Base-by-base conservation (phyloP, 2,329 filamentous ascomycete genomes). In the Pseudogymnoascus sp. region DNA sequence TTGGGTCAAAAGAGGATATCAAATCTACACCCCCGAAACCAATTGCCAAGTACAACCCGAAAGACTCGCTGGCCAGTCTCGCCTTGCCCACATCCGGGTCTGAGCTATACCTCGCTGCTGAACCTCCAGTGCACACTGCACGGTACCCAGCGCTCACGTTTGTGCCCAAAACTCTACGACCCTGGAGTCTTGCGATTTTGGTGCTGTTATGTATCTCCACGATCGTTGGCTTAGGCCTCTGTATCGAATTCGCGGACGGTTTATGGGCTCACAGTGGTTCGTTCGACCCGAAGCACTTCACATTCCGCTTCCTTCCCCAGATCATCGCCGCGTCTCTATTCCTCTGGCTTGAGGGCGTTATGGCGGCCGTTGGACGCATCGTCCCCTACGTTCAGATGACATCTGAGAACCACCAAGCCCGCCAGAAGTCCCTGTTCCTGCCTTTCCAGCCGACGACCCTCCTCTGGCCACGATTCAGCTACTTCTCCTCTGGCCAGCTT, bases 301-400 rank as follows among this genome's bases (percentile, higher is more conserved):
- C 95, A 55, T 94, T 96, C 73, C 84, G 91, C 65, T 90, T 96
- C 66, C 77, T 97, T 1, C 92, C 93, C 2, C 91, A 92, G 63
- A 77, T 96, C 0, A 71, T 95, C 12, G 90, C 87, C 0, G 85
- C 85, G 19, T 67, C 87, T 11, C 76, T 96, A 37, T 79, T 94
- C 52, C 73, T 97, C 6, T 96, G 90, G 79, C 81, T 90, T 0
- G 87, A 96, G 69, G 83, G 86, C 67, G 78, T 96, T 39, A 83
- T 91, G 68, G 80, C 82, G 1, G 85, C 92, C 2, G 82, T 92
- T n/a, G 85, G 89, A 66, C 86, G 93, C 63, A 83, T 90, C 11
- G 78, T 89, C 39, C 92, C 92, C 0, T 95, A 95, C 72, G 82
- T 85, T 21, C 81, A 85, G n/a, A 86, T 97, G 82, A 83, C 89